These are phyloP conservation scores for Chloris gayana DNA, from an alignment of 176 grass and related monocot species.

Conservation along the genomic window DNA sequence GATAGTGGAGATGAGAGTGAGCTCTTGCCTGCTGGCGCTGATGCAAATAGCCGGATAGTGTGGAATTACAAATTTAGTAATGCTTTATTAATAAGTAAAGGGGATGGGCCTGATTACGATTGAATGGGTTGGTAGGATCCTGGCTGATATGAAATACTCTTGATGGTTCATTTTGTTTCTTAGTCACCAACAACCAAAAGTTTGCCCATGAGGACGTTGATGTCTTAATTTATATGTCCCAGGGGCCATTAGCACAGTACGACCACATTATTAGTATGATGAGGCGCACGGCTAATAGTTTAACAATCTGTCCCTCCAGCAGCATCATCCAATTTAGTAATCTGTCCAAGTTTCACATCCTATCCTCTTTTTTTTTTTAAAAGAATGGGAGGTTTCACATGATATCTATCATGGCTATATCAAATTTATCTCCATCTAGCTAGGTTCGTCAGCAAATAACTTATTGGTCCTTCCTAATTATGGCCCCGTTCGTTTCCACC, in stretches of 20 bases:
- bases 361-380: too few relatives aligned
- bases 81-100: background rate
- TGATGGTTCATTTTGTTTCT: conserved; percentile 4
- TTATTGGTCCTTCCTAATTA: background rate
- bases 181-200: background rate
- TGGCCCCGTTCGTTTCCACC: too few relatives aligned
- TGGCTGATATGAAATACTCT: background rate
- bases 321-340: conserved; percentile 2
- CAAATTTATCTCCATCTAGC: too few relatives aligned
- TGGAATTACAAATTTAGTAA: background rate
- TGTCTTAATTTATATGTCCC: background rate
- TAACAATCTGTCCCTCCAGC: background rate
- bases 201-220: conserved; percentile 8
- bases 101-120: background rate
- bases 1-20: background rate
- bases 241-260: background rate
- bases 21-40: background rate
- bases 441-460: background rate
- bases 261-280: conserved; percentile 7
- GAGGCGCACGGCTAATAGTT: background rate
- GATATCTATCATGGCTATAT: background rate
- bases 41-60: background rate
- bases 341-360: background rate
- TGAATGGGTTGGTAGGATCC: background rate
- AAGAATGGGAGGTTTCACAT: too few relatives aligned